phyloP scores from a whole-genome alignment of 2,329 filamentous ascomycete species.

The Colletotrichum costaricense region DNA sequence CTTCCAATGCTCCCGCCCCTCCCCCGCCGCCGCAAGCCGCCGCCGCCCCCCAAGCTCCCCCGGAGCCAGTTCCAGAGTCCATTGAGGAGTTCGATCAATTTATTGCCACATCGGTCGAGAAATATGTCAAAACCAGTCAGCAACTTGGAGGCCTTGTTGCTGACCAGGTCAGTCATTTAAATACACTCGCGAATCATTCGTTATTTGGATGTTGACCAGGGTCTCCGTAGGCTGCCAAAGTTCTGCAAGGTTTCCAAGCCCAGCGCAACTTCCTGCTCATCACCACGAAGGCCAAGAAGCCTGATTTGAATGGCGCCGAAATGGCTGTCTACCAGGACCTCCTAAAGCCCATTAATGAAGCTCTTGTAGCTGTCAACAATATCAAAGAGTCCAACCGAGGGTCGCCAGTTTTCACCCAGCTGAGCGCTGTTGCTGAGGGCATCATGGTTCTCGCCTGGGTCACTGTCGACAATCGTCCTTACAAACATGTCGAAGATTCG shows the following conservation, averaged over 20 bases:
- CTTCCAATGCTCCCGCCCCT: constrained; percentile 45
- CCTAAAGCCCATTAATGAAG: constrained; percentile 87
- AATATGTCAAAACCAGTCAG: constrained; percentile 82
- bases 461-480: constrained; percentile 83
- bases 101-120: constrained; percentile 77
- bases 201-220: constrained; percentile 4
- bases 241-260: constrained; percentile 77
- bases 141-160: constrained; percentile 82
- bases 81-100: constrained; percentile 90
- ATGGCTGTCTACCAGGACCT: constrained; percentile 79
- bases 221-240: constrained; percentile 58
- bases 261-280: constrained; percentile 91
- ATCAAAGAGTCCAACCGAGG: constrained; percentile 85
- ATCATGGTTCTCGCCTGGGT: constrained; percentile 94
- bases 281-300: constrained; percentile 92
- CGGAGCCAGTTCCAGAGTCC: constrained; percentile 75
- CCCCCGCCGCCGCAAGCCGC: constrained; percentile 46
- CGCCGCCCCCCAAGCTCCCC: constrained; percentile 57
- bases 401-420: constrained; percentile 80
- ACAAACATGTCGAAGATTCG: constrained; percentile 86
- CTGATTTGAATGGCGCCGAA: constrained; percentile 72
- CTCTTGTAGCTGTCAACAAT: constrained; percentile 81
- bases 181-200: neutral
- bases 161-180: constrained; percentile 74
- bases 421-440: constrained; percentile 89